A percentile compares a stretch with the other conserved stretches of the same genome.
Evolutionary conservation across 106 monocot genomes (phyloP).

Genomic region (Alisma plantagoaquatica): DNA sequence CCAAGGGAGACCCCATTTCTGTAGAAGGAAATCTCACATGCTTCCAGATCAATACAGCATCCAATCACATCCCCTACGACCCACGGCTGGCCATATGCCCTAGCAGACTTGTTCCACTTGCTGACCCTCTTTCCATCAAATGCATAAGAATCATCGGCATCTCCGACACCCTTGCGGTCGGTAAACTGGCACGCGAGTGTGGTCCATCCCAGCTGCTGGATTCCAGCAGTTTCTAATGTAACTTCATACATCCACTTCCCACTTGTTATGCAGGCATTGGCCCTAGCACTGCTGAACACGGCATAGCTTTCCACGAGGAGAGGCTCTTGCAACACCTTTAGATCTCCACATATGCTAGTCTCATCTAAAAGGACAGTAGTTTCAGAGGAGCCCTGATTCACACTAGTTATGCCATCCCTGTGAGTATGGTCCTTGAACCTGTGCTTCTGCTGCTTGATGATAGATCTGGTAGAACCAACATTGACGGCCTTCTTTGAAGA

Average conservation of each 20-base stretch:
- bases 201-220: constrained; percentile 97
- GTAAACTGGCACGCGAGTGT: constrained; percentile 74
- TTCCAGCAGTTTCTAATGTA: constrained; percentile 74
- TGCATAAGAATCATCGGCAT: constrained; percentile 89
- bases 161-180: constrained; percentile 85
- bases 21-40: constrained; percentile 60
- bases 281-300: constrained; percentile 78
- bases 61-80: constrained; percentile 94
- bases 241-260: constrained; percentile 99
- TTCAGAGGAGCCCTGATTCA: constrained; percentile 15
- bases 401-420: constrained; percentile 27
- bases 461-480: constrained; percentile 30
- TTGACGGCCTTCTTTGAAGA: constrained; percentile 22
- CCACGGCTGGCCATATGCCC: constrained; percentile 80
- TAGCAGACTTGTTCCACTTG: constrained; percentile 82
- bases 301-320: constrained; percentile 64
- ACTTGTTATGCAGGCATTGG: constrained; percentile 60
- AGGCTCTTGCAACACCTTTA: constrained; percentile 41
- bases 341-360: constrained; percentile 67
- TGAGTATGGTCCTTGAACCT: constrained; percentile 12
- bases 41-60: constrained; percentile 88
- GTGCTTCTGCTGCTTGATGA: constrained; percentile 29
- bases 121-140: constrained; percentile 90
- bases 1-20: constrained; percentile 86
- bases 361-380: constrained; percentile 37